Conservation (phyloP, 129 eudicot species). For the Flaveria ramosissima region DNA sequence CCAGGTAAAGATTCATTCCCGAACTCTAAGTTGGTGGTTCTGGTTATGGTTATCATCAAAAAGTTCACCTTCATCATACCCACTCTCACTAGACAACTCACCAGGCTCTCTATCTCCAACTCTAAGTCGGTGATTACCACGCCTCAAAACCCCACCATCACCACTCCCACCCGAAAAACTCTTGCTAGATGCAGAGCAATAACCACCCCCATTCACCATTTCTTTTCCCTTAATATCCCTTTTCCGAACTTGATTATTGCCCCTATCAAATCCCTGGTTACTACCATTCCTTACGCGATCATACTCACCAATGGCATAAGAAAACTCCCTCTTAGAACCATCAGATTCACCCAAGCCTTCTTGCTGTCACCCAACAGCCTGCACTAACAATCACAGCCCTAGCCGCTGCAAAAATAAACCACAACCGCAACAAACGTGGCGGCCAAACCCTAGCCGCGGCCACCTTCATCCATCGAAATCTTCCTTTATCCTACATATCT, state of each 20-base stretch:
- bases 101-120: slow-evolving; percentile 76
- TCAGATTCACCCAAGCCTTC: slow-evolving; percentile 47
- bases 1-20: slow-evolving; percentile 14
- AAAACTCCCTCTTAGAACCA: too few species aligned
- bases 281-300: slow-evolving; percentile 41
- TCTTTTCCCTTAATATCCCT: slow-evolving; percentile 54
- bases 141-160: slow-evolving; percentile 24
- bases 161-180: too few species aligned
- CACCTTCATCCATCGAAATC: too few species aligned
- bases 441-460: too few species aligned
- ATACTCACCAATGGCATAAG: too few species aligned
- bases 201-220: slow-evolving; percentile 27
- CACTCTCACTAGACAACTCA: slow-evolving; percentile 81
- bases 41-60: slow-evolving; percentile 40
- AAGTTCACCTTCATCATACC: slow-evolving; percentile 77
- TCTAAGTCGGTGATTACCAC: slow-evolving; percentile 31
- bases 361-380: too few species aligned
- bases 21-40: too few species aligned
- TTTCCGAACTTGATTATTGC: slow-evolving; percentile 24
- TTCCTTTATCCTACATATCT: too few species aligned
- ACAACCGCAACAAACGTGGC: too few species aligned
- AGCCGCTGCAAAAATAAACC: too few species aligned
- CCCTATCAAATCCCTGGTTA: slow-evolving; percentile 40
- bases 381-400: too few species aligned
- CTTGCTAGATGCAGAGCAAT: too few species aligned